These are phyloP conservation scores for Rhodotorula diobovata DNA, from an alignment of 768 basidiomycete genomes.

Conservation along the genomic window DNA sequence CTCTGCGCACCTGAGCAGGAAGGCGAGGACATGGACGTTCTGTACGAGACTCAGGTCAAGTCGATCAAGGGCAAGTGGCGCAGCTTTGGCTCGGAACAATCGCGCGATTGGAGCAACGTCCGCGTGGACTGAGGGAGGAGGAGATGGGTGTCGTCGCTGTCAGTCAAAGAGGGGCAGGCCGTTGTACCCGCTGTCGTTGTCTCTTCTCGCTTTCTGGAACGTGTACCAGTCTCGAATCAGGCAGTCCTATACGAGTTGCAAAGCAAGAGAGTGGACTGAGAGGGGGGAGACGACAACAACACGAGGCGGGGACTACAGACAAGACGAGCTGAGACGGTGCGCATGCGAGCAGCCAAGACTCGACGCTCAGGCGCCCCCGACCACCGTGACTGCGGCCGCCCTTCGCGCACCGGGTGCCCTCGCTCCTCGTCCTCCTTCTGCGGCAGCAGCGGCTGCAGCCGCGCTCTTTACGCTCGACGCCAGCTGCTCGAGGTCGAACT, in stretches of 20 bases:
- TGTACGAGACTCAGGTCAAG: conserved; percentile 20
- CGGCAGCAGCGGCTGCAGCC: not conserved
- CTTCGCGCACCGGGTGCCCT: no score
- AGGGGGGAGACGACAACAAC: not conserved
- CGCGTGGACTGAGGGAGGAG: conserved; percentile 10
- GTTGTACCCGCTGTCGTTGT: not conserved
- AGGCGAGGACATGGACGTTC: conserved; percentile 13
- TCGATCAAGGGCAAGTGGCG: conserved; percentile 33
- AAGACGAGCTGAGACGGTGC: not conserved
- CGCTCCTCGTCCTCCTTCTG: not conserved
- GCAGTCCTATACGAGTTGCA: no score
- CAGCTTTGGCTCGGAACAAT: conserved; percentile 18
- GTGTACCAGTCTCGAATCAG: not conserved
- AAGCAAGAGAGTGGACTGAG: no score
- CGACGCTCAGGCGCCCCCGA: no score
- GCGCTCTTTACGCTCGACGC: conserved; percentile 3
- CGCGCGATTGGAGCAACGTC: conserved; percentile 20
- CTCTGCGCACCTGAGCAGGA: conserved; percentile 1
- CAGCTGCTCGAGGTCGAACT: conserved; percentile 15
- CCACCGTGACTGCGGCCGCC: no score
- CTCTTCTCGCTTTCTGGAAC: no score
- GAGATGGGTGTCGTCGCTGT: not conserved
- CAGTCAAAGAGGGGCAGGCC: not conserved
- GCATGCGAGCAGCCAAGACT: no score
- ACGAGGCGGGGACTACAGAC: not conserved